phyloP scores from a whole-genome alignment of 345 rosid species.

The Hibiscus trionum region DNA sequence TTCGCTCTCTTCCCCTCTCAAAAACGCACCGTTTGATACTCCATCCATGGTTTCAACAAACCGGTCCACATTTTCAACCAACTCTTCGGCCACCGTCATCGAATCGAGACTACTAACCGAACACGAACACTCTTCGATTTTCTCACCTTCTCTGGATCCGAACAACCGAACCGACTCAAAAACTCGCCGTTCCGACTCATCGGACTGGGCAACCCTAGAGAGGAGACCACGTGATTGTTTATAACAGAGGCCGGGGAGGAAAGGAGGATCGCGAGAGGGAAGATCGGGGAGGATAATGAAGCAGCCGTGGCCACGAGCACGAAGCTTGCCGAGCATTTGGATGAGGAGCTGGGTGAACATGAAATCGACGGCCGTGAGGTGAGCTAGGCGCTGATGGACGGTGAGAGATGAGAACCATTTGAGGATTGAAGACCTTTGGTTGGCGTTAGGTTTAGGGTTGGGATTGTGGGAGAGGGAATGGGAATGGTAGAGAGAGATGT shows the following conservation, averaged over 20 bases:
- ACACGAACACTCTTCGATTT: slow-evolving; percentile 40
- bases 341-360: slow-evolving; percentile 52
- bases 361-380: slow-evolving; percentile 59
- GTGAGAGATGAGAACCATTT: slow-evolving; percentile 81
- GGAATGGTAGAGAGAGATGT: slow-evolving; percentile 79
- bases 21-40: slow-evolving; percentile 56
- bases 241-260: slow-evolving; percentile 71
- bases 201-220: slow-evolving; percentile 55
- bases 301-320: slow-evolving; percentile 49
- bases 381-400: slow-evolving; percentile 66
- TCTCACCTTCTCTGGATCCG: slow-evolving; percentile 59
- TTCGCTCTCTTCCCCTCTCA: slow-evolving; percentile 70
- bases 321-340: slow-evolving; percentile 67
- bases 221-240: slow-evolving; percentile 68
- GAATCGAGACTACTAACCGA: slow-evolving; percentile 51
- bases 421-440: slow-evolving; percentile 57
- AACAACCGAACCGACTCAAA: slow-evolving; percentile 61
- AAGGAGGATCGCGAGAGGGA: slow-evolving; percentile 40
- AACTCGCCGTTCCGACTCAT: slow-evolving; percentile 36
- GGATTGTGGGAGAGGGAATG: slow-evolving; percentile 25
- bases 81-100: slow-evolving; percentile 44
- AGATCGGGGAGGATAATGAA: slow-evolving; percentile 87
- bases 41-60: slow-evolving; percentile 65
- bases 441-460: slow-evolving; percentile 23
- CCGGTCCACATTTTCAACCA: slow-evolving; percentile 50